A percentile compares a stretch with the other conserved stretches of the same genome.
phyloP scores from a whole-genome alignment of 148 eudicot species.

The Selenicereus undatus region DNA sequence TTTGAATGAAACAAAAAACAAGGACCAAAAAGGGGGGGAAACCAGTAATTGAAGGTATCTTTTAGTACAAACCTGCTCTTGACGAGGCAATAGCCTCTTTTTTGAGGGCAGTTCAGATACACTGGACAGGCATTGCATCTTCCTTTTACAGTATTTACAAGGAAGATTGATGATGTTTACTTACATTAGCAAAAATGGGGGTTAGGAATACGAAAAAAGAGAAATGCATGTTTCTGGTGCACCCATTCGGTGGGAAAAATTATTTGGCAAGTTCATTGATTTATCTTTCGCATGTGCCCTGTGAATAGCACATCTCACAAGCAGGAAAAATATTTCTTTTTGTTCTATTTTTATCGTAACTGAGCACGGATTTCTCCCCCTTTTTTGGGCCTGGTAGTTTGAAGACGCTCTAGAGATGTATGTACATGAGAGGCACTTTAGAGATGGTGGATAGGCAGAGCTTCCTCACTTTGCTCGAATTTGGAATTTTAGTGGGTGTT shows the following conservation, averaged over 20 bases:
- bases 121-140: slow-evolving; percentile 50
- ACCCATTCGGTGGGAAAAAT: slow-evolving; percentile 27
- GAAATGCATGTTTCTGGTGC: slow-evolving; percentile 51
- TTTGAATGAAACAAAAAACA: slow-evolving; percentile 50
- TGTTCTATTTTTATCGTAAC: neutral
- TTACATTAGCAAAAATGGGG: slow-evolving; percentile 43
- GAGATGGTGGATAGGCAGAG: no score
- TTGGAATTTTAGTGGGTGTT: no score
- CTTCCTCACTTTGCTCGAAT: no score
- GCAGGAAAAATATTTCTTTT: slow-evolving; percentile 21
- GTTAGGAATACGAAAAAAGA: slow-evolving; percentile 35
- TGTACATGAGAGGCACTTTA: neutral
- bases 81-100: slow-evolving; percentile 53
- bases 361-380: neutral
- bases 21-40: slow-evolving; percentile 31
- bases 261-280: slow-evolving; percentile 15
- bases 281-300: slow-evolving; percentile 4
- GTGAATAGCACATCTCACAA: slow-evolving; percentile 10
- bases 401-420: neutral
- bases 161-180: slow-evolving; percentile 45
- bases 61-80: slow-evolving; percentile 46
- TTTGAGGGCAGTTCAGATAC: slow-evolving; percentile 53
- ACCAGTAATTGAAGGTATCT: slow-evolving; percentile 39
- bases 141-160: slow-evolving; percentile 43
- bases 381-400: neutral